These are phyloP conservation scores for Aureobasidium sp. DNA, from an alignment of 2,329 filamentous ascomycete species.

Conservation along the genomic window DNA sequence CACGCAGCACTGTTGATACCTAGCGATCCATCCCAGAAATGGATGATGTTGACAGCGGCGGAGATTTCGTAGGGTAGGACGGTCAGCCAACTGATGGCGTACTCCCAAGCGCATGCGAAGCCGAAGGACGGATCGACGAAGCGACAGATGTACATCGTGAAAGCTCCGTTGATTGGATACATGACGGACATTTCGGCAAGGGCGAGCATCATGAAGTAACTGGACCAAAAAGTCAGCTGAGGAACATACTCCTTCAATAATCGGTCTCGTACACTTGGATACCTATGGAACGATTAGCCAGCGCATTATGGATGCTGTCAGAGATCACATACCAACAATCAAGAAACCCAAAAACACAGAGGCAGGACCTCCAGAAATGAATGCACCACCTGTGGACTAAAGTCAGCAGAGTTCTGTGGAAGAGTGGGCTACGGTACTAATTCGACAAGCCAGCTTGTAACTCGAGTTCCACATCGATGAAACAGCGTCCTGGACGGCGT, in stretches of 20 bases:
- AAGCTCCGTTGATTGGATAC: conserved; percentile 34
- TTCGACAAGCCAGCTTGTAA: background rate
- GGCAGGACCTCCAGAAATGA: conserved; percentile 43
- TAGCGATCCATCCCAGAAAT: conserved; percentile 18
- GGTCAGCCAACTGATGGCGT: conserved; percentile 27
- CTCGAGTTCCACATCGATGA: background rate
- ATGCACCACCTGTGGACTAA: conserved; percentile 36
- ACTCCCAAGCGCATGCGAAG: conserved; percentile 28
- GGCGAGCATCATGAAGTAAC: conserved; percentile 29
- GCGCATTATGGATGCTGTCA: background rate
- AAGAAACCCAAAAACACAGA: conserved; percentile 6
- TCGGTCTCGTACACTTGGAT: conserved; percentile 22
- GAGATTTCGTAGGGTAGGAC: conserved; percentile 29
- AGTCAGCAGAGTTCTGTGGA: background rate
- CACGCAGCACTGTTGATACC: conserved; percentile 23
- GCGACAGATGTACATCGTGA: conserved; percentile 32
- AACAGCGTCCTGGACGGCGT: background rate
- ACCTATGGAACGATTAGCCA: background rate
- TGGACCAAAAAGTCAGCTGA: conserved; percentile 23
- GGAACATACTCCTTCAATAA: conserved; percentile 26
- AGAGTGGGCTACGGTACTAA: background rate
- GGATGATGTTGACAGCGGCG: conserved; percentile 23
- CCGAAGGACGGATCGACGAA: conserved; percentile 39
- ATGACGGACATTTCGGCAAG: conserved; percentile 33
- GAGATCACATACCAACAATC: background rate